Conservation (phyloP, 495 filamentous ascomycete genomes). For the Pyrenula aspistea region DNA sequence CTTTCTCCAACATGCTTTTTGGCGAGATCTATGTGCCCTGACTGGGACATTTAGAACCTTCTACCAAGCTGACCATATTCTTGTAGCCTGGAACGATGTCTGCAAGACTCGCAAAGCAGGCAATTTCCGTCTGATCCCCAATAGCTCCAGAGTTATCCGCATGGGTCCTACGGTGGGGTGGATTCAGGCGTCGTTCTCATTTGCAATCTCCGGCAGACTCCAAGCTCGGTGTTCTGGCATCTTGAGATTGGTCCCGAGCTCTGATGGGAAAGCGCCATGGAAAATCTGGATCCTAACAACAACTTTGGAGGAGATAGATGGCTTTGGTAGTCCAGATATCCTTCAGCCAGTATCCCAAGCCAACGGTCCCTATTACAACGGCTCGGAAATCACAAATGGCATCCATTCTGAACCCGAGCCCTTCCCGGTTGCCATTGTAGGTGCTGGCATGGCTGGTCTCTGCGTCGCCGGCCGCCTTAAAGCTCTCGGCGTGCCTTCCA, state of each 20-base stretch:
- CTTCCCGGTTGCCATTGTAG: slow-evolving; percentile 18
- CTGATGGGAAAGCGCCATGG: background rate
- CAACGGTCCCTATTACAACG: background rate
- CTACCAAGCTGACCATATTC: slow-evolving; percentile 2
- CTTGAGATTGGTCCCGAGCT: slow-evolving; percentile 2
- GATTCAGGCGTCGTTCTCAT: slow-evolving; percentile 3
- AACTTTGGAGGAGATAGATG: slow-evolving; percentile 6
- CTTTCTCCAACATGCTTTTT: slow-evolving; percentile 9
- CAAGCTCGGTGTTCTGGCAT: slow-evolving; percentile 1
- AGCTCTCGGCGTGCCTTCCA: slow-evolving; percentile 17
- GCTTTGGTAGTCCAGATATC: slow-evolving; percentile 3
- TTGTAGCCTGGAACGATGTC: background rate
- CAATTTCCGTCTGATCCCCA: background rate
- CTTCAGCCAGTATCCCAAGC: background rate
- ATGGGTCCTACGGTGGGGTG: background rate
- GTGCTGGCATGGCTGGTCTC: slow-evolving; percentile 19
- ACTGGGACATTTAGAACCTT: slow-evolving; percentile 18
- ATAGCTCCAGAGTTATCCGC: slow-evolving; percentile 1
- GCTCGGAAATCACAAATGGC: background rate
- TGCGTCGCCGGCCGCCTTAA: slow-evolving; percentile 23
- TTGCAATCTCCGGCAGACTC: background rate
- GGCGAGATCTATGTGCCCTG: slow-evolving; percentile 16
- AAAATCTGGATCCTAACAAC: slow-evolving; percentile 7
- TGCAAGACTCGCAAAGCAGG: background rate
- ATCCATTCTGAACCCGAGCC: background rate